Percentiles rank a stretch among this genome's conserved stretches.
Conservation (phyloP, 192 early-diverging fungal genomes). For the Rhizophagus prolifer region DNA sequence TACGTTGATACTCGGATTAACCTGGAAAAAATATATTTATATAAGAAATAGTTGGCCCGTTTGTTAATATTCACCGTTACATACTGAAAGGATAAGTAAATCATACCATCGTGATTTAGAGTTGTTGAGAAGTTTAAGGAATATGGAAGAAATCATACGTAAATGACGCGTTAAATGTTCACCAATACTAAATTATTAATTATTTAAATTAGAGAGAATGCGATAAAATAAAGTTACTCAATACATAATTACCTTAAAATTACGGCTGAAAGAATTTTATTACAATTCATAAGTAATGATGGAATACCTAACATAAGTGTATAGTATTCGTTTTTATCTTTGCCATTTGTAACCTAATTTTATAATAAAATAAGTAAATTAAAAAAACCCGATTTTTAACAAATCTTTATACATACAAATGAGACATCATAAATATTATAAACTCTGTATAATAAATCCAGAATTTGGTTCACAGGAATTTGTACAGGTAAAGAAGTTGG, state of each 20-base stretch:
- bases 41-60: neutral
- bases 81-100: neutral
- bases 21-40: neutral
- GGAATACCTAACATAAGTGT: conserved; percentile 48
- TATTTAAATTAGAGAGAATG: neutral
- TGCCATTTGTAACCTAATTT: conserved; percentile 40
- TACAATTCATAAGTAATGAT: conserved; percentile 41
- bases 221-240: neutral
- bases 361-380: neutral
- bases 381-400: neutral
- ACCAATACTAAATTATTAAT: conserved; percentile 30
- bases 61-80: neutral
- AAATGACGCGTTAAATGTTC: conserved; percentile 34
- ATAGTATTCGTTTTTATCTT: conserved; percentile 50
- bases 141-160: conserved; percentile 35
- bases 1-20: conserved; percentile 13
- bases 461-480: conserved; percentile 49
- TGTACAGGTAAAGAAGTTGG: conserved; percentile 42
- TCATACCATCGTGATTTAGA: conserved; percentile 38
- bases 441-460: conserved; percentile 49
- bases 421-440: conserved; percentile 45
- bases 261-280: conserved; percentile 38
- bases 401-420: conserved; percentile 32
- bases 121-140: conserved; percentile 37
- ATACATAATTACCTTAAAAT: conserved; percentile 7